These are phyloP conservation scores for Ramaria sp. DNA, from an alignment of 768 basidiomycete genomes.

Conservation along the genomic window DNA sequence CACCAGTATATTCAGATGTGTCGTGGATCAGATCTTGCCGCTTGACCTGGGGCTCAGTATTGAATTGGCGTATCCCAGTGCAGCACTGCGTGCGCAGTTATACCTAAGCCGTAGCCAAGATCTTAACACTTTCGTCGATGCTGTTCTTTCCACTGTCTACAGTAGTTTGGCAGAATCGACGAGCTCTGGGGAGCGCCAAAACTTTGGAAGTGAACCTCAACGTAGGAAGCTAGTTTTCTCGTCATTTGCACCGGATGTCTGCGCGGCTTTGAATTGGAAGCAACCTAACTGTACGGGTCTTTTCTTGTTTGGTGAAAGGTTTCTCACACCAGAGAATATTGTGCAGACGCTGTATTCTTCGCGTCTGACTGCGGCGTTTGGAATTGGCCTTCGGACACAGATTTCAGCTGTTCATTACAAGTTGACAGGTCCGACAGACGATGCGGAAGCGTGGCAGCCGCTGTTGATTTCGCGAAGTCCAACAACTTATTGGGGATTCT, in stretches of 20 bases:
- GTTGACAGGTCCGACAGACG: conserved; percentile 25
- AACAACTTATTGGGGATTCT: conserved; percentile 93
- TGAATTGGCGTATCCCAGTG: conserved; percentile 70
- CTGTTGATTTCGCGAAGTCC: conserved; percentile 84
- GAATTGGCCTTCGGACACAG: conserved; percentile 13
- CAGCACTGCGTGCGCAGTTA: conserved; percentile 32
- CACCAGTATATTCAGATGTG: conserved; percentile 4
- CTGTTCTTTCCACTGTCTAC: conserved; percentile 76
- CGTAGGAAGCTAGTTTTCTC: conserved; percentile 84
- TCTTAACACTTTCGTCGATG: conserved; percentile 76
- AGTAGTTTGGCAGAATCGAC: conserved; percentile 31
- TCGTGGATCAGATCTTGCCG: conserved; percentile 39
- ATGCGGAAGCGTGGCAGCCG: conserved; percentile 69
- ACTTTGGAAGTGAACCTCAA: conserved; percentile 36
- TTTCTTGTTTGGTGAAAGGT: background rate
- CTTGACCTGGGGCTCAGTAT: conserved; percentile 63
- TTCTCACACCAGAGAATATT: background rate
- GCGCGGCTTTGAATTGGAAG: conserved; percentile 94
- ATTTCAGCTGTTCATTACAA: conserved; percentile 15
- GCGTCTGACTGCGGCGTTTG: conserved; percentile 75
- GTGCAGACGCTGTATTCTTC: conserved; percentile 88
- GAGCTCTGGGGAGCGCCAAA: conserved; percentile 17
- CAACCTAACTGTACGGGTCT: conserved; percentile 86
- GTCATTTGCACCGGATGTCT: conserved; percentile 84
- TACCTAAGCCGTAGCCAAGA: conserved; percentile 45